These are phyloP conservation scores for Parastagonospora nodorum DNA, from an alignment of 2,329 filamentous ascomycete species.

Conservation along the genomic window DNA sequence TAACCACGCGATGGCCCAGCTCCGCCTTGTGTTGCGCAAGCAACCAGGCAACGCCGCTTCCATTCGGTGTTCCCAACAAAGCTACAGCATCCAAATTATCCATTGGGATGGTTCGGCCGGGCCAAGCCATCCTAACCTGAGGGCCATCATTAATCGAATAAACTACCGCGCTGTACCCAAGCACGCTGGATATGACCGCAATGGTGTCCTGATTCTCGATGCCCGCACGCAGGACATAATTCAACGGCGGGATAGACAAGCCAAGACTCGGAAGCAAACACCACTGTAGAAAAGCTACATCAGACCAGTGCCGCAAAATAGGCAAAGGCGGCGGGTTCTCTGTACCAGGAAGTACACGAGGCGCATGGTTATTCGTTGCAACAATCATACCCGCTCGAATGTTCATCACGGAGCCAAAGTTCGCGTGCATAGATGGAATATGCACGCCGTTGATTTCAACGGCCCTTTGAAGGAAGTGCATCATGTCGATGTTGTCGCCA, in stretches of 20 bases:
- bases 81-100: conserved; percentile 7
- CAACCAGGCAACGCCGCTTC: conserved; percentile 4
- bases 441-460: not conserved
- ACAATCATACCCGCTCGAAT: not conserved
- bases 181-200: not conserved
- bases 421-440: not conserved
- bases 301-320: conserved; percentile 4
- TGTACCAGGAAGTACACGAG: not conserved
- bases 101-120: conserved; percentile 6
- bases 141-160: not conserved
- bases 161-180: not conserved
- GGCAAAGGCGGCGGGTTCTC: not conserved
- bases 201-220: not conserved
- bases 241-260: not conserved
- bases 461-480: not conserved
- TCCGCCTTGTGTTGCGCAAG: not conserved
- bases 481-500: not conserved
- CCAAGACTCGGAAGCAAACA: not conserved
- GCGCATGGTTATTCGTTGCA: not conserved
- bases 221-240: not conserved
- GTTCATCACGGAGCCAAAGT: not conserved
- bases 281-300: conserved; percentile 8
- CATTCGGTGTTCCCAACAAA: conserved; percentile 14
- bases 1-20: not conserved
- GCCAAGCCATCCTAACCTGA: conserved; percentile 4